Conservation (phyloP, 2,329 filamentous ascomycete species). For the Pestalotiopsis sp. region DNA sequence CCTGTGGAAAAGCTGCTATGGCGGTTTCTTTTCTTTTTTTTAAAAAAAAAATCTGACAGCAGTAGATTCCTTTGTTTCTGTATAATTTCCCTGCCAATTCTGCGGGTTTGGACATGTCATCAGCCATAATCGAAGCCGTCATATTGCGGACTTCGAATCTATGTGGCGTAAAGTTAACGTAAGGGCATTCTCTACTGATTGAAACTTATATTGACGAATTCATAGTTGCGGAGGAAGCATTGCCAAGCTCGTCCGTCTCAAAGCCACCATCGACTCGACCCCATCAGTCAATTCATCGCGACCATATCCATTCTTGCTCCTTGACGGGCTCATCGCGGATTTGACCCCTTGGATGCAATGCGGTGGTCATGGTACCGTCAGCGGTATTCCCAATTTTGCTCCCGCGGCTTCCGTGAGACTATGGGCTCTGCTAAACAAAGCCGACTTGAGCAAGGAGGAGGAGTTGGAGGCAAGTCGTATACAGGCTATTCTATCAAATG, state of each 20-base stretch:
- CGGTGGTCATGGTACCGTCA: conserved; percentile 25
- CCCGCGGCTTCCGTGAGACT: conserved; percentile 25
- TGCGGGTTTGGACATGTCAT: conserved; percentile 26
- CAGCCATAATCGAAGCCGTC: conserved; percentile 21
- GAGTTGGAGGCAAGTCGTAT: conserved; percentile 18
- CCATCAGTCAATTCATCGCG: conserved; percentile 17
- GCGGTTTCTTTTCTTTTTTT: background rate
- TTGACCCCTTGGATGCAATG: conserved; percentile 28
- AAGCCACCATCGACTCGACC: conserved; percentile 17
- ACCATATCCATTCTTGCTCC: conserved; percentile 23
- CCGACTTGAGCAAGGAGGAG: conserved; percentile 16
- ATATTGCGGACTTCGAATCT: conserved; percentile 22
- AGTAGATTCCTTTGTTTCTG: conserved; percentile 23
- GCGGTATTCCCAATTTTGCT: conserved; percentile 27
- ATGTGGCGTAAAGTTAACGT: conserved; percentile 27
- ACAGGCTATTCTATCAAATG: conserved; percentile 23
- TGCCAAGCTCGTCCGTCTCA: conserved; percentile 24
- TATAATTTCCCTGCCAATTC: conserved; percentile 28
- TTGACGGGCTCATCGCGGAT: conserved; percentile 28
- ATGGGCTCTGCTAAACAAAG: conserved; percentile 23
- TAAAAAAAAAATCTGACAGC: background rate
- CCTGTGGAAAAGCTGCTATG: background rate
- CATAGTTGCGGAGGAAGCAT: conserved; percentile 27
- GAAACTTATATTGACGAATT: background rate
- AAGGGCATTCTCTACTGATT: background rate